Evolutionary conservation across 2,329 filamentous ascomycete genomes (phyloP).

Genomic region (Sodiomyces alkalinus): DNA sequence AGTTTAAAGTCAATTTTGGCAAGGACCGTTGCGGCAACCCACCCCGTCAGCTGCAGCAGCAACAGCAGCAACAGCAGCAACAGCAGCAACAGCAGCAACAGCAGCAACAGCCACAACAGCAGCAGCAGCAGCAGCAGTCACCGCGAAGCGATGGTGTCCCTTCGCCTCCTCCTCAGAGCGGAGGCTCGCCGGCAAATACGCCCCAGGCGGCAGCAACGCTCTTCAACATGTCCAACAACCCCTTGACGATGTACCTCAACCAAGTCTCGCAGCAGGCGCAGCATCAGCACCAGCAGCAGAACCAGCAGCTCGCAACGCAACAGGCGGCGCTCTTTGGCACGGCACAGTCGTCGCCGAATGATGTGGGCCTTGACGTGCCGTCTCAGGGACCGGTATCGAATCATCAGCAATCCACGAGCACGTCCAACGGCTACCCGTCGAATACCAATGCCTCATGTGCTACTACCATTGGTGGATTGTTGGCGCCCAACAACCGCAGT

Average conservation of each 20-base stretch:
- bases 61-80: constrained; percentile 56
- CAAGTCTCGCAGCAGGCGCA: constrained; percentile 63
- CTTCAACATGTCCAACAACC: constrained; percentile 74
- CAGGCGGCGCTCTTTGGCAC: constrained; percentile 72
- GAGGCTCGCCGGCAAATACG: constrained; percentile 36
- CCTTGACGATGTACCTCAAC: constrained; percentile 83
- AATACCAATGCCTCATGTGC: constrained; percentile 38
- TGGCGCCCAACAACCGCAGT: constrained; percentile 53
- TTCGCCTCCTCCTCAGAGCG: constrained; percentile 17
- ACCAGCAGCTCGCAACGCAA: constrained; percentile 56
- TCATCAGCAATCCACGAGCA: constrained; percentile 52
- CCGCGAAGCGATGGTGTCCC: constrained; percentile 47
- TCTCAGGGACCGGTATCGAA: constrained; percentile 44
- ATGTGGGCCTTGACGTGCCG: constrained; percentile 42
- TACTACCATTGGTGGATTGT: constrained; percentile 60
- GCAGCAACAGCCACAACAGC: constrained; percentile 46
- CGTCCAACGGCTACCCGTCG: constrained; percentile 46
- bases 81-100: constrained; percentile 55
- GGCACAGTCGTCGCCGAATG: constrained; percentile 43
- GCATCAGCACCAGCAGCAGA: constrained; percentile 60
- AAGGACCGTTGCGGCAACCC: constrained; percentile 97
- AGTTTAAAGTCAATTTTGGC: constrained; percentile 99
- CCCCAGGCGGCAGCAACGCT: constrained; percentile 55
- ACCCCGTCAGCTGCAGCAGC: constrained; percentile 65
- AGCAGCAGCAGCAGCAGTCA: constrained; percentile 35